A percentile compares a stretch with the other conserved stretches of the same genome.
phyloP scores from a whole-genome alignment of 2,329 filamentous ascomycete species.

The Ramichloridium luteum region DNA sequence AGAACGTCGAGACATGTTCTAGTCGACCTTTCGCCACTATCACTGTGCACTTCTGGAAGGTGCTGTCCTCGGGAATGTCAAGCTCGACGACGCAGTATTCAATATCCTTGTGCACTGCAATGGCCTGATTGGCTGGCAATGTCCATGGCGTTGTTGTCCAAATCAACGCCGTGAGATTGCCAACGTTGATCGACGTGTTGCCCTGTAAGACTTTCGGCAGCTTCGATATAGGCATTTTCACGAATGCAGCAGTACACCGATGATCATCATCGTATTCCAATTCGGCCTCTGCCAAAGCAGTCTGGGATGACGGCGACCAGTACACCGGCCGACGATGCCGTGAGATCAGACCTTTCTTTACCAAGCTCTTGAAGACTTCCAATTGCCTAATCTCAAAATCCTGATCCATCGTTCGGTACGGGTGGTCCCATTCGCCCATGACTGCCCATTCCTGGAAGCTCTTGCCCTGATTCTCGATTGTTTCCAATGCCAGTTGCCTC shows the following conservation, averaged over 20 bases:
- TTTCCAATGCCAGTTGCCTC: slow-evolving; percentile 52
- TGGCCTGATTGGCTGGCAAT: slow-evolving; percentile 78
- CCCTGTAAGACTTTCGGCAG: slow-evolving; percentile 32
- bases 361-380: slow-evolving; percentile 62
- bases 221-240: slow-evolving; percentile 58
- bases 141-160: slow-evolving; percentile 99
- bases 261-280: slow-evolving; percentile 72
- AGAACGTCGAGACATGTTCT: slow-evolving; percentile 40
- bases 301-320: slow-evolving; percentile 70
- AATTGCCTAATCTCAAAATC: slow-evolving; percentile 65
- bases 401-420: slow-evolving; percentile 69
- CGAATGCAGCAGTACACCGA: slow-evolving; percentile 58
- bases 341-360: slow-evolving; percentile 61
- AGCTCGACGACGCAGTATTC: slow-evolving; percentile 44
- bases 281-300: slow-evolving; percentile 72
- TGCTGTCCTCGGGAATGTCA: not conserved
- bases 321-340: slow-evolving; percentile 72
- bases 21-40: slow-evolving; percentile 62
- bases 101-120: slow-evolving; percentile 66
- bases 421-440: slow-evolving; percentile 67
- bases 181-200: slow-evolving; percentile 28
- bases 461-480: slow-evolving; percentile 60
- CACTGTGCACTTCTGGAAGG: slow-evolving; percentile 35
- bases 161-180: slow-evolving; percentile 63
- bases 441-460: slow-evolving; percentile 62